phyloP scores from a whole-genome alignment of 108 stramenopile genomes.

The Stephanodiscus triporus region DNA sequence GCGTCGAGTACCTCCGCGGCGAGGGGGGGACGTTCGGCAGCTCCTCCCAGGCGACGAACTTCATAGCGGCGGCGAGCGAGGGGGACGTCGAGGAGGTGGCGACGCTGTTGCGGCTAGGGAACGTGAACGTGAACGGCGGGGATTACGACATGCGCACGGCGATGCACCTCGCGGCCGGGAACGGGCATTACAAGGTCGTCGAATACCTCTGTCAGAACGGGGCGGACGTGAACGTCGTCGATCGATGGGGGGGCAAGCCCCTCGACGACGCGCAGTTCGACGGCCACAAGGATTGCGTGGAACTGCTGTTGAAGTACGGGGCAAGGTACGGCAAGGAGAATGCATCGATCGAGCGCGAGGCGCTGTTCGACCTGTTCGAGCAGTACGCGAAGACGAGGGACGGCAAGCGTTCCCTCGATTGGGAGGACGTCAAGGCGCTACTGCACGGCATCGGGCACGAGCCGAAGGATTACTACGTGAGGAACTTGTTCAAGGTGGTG shows the following conservation, averaged over 20 bases:
- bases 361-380: slow-evolving; percentile 69
- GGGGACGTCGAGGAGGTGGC: slow-evolving; percentile 52
- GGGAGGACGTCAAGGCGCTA: slow-evolving; percentile 58
- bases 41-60: slow-evolving; percentile 43
- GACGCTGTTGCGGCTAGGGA: slow-evolving; percentile 38
- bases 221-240: slow-evolving; percentile 50
- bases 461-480: slow-evolving; percentile 51
- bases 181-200: slow-evolving; percentile 52
- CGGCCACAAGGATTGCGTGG: slow-evolving; percentile 33
- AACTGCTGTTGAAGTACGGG: slow-evolving; percentile 22
- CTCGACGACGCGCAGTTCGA: slow-evolving; percentile 51
- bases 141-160: slow-evolving; percentile 62
- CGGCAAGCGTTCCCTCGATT: slow-evolving; percentile 48
- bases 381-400: slow-evolving; percentile 54
- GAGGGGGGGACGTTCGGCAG: slow-evolving; percentile 48
- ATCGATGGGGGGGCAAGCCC: slow-evolving; percentile 59
- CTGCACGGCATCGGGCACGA: slow-evolving; percentile 66
- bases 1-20: slow-evolving; percentile 42
- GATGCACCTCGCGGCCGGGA: slow-evolving; percentile 60
- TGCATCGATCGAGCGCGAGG: slow-evolving; percentile 28
- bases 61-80: slow-evolving; percentile 52
- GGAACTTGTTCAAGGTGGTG: slow-evolving; percentile 60
- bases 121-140: slow-evolving; percentile 45
- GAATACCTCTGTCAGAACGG: slow-evolving; percentile 51
- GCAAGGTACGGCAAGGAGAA: slow-evolving; percentile 28